Evolutionary conservation across 1,284 basidiomycete species (phyloP).

Genomic region (Fomitopsis palustris): DNA sequence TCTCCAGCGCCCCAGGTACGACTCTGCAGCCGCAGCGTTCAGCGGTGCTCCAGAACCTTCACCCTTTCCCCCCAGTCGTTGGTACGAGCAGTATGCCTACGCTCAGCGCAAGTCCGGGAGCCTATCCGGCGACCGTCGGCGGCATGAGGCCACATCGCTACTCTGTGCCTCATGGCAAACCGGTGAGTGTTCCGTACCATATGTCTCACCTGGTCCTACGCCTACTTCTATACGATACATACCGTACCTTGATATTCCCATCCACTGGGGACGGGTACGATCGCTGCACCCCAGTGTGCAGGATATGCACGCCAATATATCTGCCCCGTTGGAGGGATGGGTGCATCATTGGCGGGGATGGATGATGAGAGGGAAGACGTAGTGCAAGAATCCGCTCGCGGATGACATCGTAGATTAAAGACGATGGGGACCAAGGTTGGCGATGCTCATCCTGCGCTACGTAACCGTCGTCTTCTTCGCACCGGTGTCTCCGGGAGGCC

Average conservation of each 20-base stretch:
- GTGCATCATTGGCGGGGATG: background rate
- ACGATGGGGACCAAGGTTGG: background rate
- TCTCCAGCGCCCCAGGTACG: background rate
- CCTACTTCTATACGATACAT: background rate
- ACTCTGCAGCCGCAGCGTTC: background rate
- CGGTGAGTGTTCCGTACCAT: constrained; percentile 13
- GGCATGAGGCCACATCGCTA: constrained; percentile 4
- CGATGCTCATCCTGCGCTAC: background rate
- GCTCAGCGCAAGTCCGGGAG: constrained; percentile 13
- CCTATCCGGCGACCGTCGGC: constrained; percentile 6
- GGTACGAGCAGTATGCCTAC: constrained; percentile 17
- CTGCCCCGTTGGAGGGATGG: background rate
- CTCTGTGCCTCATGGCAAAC: constrained; percentile 15
- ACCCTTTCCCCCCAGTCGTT: constrained; percentile 9
- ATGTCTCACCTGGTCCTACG: too few relatives aligned
- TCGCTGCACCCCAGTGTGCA: background rate
- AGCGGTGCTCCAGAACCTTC: background rate
- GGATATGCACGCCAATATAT: background rate
- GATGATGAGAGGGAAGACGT: background rate
- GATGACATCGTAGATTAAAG: background rate
- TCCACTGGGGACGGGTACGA: background rate
- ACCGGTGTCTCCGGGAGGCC: background rate
- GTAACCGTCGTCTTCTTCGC: background rate
- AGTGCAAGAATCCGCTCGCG: too few relatives aligned
- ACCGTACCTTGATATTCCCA: background rate